Base-by-base conservation (phyloP, 2,329 filamentous ascomycete species). In the Aspergillus pseudonomiae region DNA sequence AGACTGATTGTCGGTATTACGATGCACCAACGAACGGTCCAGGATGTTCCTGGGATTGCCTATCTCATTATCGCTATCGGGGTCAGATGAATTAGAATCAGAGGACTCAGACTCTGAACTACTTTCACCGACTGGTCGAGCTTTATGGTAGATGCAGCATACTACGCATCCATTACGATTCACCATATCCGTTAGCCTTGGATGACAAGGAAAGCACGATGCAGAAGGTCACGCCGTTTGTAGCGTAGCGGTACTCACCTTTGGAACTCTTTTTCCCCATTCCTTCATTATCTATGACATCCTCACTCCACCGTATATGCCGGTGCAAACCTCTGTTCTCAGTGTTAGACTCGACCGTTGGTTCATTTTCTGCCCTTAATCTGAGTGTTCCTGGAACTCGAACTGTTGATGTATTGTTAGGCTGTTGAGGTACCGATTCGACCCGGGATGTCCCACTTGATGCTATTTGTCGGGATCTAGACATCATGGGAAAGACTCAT, bases 91-190 rank as follows among this genome's bases (percentile, higher is more conserved):
- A 53, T 83, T 84, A 16, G 88, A 88, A 26, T 83, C 85, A 16
- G 78, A 77, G 16, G 79, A 79, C 50, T 81, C 78, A 10, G 79
- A 81, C 69, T 82, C 80, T n/a, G 79, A 81, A 63, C 90, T 93
- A 36, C 91, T 95, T 77, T 98, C 94, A 75, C 91, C 93, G 4
- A 93, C 88, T 12, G 85, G 87, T 69, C 90, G 91, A 7, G 93
- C 89, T 65, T 91, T 91, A 81, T 97, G 94, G 81, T 97, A 99
- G 78, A 99, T 99, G 78, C 95, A 99, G 85, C 95, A 99, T n/a
- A 98, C 95, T 96, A 55, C 19, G 19, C n/a, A 19, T 21, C 16
- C 56, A 56, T 19, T 39, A 60, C 32, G 78, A 98, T 98, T 78
- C 95, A 99, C 85, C 95, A 99, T n/a, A 98, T 95, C 96, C 50